phyloP scores from a whole-genome alignment of 805 yeast genomes.

The Nakazawaea ishiwadae region DNA sequence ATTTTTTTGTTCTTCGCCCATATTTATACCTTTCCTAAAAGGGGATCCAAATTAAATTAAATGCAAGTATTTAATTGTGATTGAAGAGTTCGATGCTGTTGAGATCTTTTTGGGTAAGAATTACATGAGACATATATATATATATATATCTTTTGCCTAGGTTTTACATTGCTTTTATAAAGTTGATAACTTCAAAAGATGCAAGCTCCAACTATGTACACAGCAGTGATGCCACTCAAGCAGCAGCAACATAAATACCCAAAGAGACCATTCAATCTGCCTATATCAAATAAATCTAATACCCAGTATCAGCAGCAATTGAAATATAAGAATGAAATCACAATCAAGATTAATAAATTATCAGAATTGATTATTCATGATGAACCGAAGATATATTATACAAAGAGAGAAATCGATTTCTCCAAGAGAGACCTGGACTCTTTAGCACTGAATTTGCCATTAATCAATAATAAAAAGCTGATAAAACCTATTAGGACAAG shows the following conservation, averaged over 20 bases:
- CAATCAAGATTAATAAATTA: slow-evolving; percentile 9
- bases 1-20: too few relatives aligned
- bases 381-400: not conserved
- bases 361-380: slow-evolving; percentile 4
- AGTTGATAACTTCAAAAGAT: too few relatives aligned
- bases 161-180: too few relatives aligned
- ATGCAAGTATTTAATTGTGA: too few relatives aligned
- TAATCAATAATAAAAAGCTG: not conserved
- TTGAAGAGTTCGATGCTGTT: too few relatives aligned
- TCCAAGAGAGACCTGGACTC: not conserved
- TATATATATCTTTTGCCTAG: too few relatives aligned
- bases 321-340: slow-evolving; percentile 7
- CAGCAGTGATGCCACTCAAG: not conserved
- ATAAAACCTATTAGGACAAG: slow-evolving; percentile 3
- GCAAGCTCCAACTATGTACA: not conserved
- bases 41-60: too few relatives aligned
- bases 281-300: slow-evolving; percentile 6
- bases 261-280: slow-evolving; percentile 1
- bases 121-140: too few relatives aligned
- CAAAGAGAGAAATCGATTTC: not conserved
- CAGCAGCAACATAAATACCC: not conserved
- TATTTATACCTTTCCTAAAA: too few relatives aligned
- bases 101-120: too few relatives aligned
- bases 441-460: not conserved
- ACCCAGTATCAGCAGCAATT: slow-evolving; percentile 2